A percentile compares a stretch with the other conserved stretches of the same genome.
These are phyloP conservation scores for Xylaria sp. DNA, from an alignment of 2,329 filamentous ascomycete genomes.

Conservation along the genomic window DNA sequence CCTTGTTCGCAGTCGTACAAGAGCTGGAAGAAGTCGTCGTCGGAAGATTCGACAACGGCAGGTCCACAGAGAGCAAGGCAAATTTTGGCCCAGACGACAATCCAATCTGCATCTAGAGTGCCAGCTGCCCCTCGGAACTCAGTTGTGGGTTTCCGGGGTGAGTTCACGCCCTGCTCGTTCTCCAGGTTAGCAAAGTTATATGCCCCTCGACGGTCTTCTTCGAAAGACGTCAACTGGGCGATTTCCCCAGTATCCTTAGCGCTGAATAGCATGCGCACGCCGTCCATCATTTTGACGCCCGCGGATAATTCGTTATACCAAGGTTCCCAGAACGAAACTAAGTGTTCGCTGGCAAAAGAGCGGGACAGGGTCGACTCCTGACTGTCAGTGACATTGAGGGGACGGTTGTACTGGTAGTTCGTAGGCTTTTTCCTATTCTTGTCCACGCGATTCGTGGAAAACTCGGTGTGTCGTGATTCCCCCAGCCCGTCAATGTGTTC, in stretches of 20 bases:
- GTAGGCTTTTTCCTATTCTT: conserved; percentile 12
- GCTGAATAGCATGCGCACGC: not conserved
- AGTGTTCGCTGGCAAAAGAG: not conserved
- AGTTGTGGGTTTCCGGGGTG: conserved; percentile 1
- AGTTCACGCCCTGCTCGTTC: not conserved
- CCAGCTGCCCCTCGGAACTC: conserved; percentile 29
- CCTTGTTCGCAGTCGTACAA: conserved; percentile 12
- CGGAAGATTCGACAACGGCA: conserved; percentile 15
- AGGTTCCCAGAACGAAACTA: not conserved
- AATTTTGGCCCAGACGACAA: conserved; percentile 21
- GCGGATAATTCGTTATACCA: not conserved
- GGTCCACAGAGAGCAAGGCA: conserved; percentile 23
- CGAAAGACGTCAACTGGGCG: not conserved
- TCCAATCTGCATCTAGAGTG: conserved; percentile 11
- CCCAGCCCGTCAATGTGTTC: too few relatives aligned
- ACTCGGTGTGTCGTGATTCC: not conserved
- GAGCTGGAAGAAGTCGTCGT: conserved; percentile 27
- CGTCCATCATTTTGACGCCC: not conserved
- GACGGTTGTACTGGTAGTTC: not conserved
- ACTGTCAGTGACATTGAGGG: not conserved
- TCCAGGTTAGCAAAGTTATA: conserved; percentile 22
- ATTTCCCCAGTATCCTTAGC: not conserved
- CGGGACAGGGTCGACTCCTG: not conserved
- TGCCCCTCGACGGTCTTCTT: not conserved
- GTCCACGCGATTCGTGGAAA: not conserved